Conservation (phyloP, 345 rosid species). For the Gossypium anomalum region DNA sequence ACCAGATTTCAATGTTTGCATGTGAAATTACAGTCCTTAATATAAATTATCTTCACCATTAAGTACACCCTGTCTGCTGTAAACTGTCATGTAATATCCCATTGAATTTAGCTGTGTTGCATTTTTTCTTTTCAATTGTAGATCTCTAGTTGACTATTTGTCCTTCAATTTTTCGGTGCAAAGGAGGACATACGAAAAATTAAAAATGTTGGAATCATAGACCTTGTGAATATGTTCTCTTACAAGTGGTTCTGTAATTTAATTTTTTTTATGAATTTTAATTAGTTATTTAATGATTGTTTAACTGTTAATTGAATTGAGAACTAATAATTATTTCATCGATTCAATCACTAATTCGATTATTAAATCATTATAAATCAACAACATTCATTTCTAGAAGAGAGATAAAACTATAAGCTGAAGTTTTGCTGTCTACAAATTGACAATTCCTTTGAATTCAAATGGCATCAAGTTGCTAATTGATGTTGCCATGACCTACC, state of each 20-base stretch:
- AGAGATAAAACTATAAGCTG: neutral
- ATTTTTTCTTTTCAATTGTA: neutral
- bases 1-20: neutral
- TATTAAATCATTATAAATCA: too few species aligned
- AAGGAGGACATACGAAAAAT: neutral
- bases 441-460: slow-evolving; percentile 6
- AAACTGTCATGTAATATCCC: neutral
- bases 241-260: too few species aligned
- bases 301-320: too few species aligned
- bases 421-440: slow-evolving; percentile 6
- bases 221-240: too few species aligned
- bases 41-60: too few species aligned
- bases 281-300: too few species aligned
- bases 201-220: too few species aligned
- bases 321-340: too few species aligned
- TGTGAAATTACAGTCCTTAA: neutral
- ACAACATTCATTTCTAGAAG: neutral
- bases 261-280: too few species aligned
- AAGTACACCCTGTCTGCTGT: neutral
- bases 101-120: neutral
- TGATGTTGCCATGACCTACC: slow-evolving; percentile 3
- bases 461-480: neutral
- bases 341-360: too few species aligned
- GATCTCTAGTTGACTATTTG: neutral
- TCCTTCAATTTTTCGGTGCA: too few species aligned